Percentiles rank a stretch among this genome's conserved stretches.
Conservation (phyloP, 192 early-diverging fungal genomes). For the Rhizoclosmatium globosum region DNA sequence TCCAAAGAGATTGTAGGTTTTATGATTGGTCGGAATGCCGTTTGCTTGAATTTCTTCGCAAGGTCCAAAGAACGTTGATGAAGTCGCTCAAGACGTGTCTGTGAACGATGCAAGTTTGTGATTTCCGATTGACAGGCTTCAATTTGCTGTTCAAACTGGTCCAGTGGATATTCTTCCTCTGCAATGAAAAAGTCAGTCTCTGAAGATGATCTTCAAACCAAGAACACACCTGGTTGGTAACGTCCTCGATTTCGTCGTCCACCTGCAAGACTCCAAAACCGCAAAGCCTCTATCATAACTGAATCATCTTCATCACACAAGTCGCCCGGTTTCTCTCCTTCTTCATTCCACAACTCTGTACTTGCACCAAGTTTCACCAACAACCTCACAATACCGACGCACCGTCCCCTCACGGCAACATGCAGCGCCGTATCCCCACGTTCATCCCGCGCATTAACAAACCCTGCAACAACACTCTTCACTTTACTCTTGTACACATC, state of each 20-base stretch:
- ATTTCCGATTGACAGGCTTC: neutral
- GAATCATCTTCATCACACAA: neutral
- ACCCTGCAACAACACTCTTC: constrained; percentile 12
- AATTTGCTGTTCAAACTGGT: constrained; percentile 1
- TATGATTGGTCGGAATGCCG: neutral
- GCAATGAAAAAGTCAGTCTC: neutral
- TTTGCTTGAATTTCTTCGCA: neutral
- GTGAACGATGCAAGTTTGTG: neutral
- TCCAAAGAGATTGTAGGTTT: neutral
- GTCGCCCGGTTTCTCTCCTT: constrained; percentile 4
- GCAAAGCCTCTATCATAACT: neutral
- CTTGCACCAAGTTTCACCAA: constrained; percentile 25
- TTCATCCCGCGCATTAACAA: constrained; percentile 33
- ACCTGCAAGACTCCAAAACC: neutral
- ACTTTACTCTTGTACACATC: neutral
- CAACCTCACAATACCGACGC: neutral
- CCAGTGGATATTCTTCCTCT: neutral
- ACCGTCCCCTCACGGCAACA: constrained; percentile 29
- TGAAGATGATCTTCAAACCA: neutral
- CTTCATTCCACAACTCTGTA: constrained; percentile 12
- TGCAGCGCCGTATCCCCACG: constrained; percentile 37
- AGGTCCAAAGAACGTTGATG: neutral
- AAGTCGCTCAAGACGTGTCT: neutral
- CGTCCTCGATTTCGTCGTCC: neutral
- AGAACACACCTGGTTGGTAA: neutral